Conservation (phyloP, 257 asterid species). For the Solanum etuberosum region DNA sequence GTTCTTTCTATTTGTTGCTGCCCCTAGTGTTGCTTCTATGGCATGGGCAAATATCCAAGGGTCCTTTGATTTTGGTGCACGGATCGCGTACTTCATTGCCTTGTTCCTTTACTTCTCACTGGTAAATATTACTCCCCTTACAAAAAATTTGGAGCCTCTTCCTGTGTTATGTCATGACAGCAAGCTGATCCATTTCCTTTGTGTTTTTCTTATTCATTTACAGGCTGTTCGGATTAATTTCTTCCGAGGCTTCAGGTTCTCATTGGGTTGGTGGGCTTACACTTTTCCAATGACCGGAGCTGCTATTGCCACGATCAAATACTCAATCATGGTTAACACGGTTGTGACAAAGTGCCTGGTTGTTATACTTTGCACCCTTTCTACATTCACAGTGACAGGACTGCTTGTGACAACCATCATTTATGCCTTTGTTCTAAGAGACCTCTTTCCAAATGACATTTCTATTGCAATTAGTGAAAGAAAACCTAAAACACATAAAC, state of each 20-base stretch:
- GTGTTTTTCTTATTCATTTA: background rate
- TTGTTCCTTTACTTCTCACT: conserved; percentile 80
- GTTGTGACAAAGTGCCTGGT: conserved; percentile 24
- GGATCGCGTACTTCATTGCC: conserved; percentile 68
- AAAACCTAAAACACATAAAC: conserved; percentile 21
- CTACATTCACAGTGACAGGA: conserved; percentile 48
- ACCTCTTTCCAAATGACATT: conserved; percentile 76
- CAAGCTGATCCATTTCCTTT: conserved; percentile 1
- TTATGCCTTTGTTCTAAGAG: conserved; percentile 53
- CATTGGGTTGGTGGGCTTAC: conserved; percentile 94
- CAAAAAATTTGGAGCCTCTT: background rate
- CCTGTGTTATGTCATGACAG: background rate
- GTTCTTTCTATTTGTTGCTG: conserved; percentile 85
- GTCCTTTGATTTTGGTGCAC: conserved; percentile 52
- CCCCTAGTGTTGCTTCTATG: conserved; percentile 88
- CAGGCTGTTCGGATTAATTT: conserved; percentile 84
- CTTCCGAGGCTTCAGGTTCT: conserved; percentile 80
- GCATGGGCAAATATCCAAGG: conserved; percentile 91
- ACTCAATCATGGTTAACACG: conserved; percentile 38
- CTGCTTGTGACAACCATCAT: conserved; percentile 53
- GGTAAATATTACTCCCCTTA: conserved; percentile 19
- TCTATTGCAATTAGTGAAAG: conserved; percentile 63
- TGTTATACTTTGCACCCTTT: conserved; percentile 27
- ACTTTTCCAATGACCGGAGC: conserved; percentile 91
- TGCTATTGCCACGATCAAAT: conserved; percentile 56